phyloP scores from a whole-genome alignment of 129 eudicot genomes.

The Flaveria ramosissima region DNA sequence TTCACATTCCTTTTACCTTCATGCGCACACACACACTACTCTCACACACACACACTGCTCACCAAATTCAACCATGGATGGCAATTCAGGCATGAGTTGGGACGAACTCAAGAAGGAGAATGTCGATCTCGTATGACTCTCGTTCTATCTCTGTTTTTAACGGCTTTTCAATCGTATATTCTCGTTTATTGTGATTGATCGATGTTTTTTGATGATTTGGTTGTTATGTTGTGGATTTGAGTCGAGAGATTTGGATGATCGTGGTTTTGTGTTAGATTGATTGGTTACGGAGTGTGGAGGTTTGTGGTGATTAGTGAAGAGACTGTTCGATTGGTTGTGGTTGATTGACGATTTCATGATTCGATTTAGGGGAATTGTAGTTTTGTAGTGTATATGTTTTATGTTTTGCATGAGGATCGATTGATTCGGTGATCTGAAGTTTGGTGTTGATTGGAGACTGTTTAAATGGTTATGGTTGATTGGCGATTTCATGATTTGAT shows the following conservation, averaged over 20 bases:
- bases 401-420: not conserved
- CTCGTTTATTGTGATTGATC: not conserved
- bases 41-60: not conserved
- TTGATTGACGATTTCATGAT: not conserved
- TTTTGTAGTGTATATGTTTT: not conserved
- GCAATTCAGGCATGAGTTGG: constrained; percentile 26
- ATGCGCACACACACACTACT: not conserved
- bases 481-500: not conserved
- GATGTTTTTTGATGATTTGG: not conserved
- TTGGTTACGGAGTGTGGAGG: not conserved
- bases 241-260: not conserved
- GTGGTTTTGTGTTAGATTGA: not conserved
- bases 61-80: not conserved
- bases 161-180: too few species aligned
- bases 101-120: constrained; percentile 66
- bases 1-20: not conserved
- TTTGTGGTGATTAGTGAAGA: not conserved
- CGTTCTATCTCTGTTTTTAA: too few species aligned
- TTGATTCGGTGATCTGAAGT: not conserved
- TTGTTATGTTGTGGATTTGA: not conserved
- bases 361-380: not conserved
- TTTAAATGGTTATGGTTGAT: not conserved
- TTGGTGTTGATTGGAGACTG: not conserved
- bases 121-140: constrained; percentile 58
- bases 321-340: not conserved